Base-by-base conservation (phyloP, 371 early-diverging fungal species). In the Apophysomyces trapeziformis region DNA sequence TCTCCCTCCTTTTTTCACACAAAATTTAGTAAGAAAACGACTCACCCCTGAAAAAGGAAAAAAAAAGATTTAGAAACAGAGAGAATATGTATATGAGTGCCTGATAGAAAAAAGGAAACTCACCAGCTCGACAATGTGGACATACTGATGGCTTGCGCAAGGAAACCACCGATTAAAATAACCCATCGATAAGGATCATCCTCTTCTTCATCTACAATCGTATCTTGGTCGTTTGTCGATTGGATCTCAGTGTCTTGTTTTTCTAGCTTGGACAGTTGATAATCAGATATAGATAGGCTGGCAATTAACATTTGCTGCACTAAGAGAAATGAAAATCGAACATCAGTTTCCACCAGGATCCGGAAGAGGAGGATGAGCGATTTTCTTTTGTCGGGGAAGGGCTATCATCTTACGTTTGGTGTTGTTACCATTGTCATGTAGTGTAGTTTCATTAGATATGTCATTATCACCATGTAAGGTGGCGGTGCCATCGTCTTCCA, bases 81-180 rank as follows among this genome's bases (percentile, higher is more conserved):
- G 32, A 26, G 3, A 26, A 26, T 26, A 26, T 26, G 32, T 26
- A 26, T 26, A 26, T 26, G 32, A 16, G 54, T 50, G 54, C 21
- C 54, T 8, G 54, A 50, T 32, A 50, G 16, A 50, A 50, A 50
- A 26, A 18, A 50, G 21, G 54, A 44, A 60, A 44, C 67, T 63
- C 69, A 76, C 76, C 76, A 76, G 56, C 76, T 73, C 50, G 73
- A 73, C 57, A 76, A 46, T n/a, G 68, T 73, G 47, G 67, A 66
- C 70, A 70, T 71, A 18, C 76, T 76, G 39, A 73, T 69, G 13
- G 71, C 76, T 58, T 76, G 76, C 8, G 76, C 76, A 16, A 76
- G 57, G 54, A 76, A 76, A 2, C 71, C 76, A 7, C 73, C 65
- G 1, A 76, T 11, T 4, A 76, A 57, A 46, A 76, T 76, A 5